These are phyloP conservation scores for Neurospora sp. DNA, from an alignment of 2,329 filamentous ascomycete species.

Conservation along the genomic window DNA sequence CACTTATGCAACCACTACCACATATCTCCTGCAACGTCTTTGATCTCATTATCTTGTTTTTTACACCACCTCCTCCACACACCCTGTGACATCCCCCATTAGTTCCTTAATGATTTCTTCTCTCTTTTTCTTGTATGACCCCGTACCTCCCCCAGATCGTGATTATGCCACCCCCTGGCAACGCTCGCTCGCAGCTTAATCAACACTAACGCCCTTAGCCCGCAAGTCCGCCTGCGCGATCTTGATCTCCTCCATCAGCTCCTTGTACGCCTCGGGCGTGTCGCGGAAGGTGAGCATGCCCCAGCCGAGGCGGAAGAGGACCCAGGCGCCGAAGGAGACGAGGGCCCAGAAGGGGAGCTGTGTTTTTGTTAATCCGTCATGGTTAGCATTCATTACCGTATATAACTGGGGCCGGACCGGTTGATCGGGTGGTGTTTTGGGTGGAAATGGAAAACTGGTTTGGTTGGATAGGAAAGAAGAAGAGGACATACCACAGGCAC, in stretches of 20 bases:
- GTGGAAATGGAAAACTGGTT: neutral
- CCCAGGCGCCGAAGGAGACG: slow-evolving; percentile 82
- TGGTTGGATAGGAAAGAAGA: neutral
- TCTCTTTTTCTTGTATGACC: neutral
- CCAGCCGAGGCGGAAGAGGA: slow-evolving; percentile 84
- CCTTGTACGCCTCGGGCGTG: slow-evolving; percentile 79
- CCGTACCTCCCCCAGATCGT: too few species aligned
- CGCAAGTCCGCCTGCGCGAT: slow-evolving; percentile 65
- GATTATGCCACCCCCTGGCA: too few species aligned
- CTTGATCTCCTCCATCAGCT: slow-evolving; percentile 79
- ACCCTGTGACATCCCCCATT: neutral
- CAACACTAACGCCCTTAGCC: slow-evolving; percentile 66
- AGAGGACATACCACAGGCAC: slow-evolving; percentile 69
- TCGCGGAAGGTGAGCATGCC: slow-evolving; percentile 96
- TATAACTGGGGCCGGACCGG: too few species aligned
- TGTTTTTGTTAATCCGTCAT: neutral
- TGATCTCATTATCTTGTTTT: neutral
- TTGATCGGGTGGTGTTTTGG: neutral
- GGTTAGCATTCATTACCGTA: neutral
- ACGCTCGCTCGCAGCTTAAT: slow-evolving; percentile 35
- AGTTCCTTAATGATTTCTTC: neutral
- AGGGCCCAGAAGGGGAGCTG: slow-evolving; percentile 90
- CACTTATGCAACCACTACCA: neutral
- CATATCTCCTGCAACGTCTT: neutral
- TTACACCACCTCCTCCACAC: neutral